Evolutionary conservation across 2,329 filamentous ascomycete species (phyloP), one percentile per base, ranked within the genome.

Genomic region (Colletotrichum agaves): DNA sequence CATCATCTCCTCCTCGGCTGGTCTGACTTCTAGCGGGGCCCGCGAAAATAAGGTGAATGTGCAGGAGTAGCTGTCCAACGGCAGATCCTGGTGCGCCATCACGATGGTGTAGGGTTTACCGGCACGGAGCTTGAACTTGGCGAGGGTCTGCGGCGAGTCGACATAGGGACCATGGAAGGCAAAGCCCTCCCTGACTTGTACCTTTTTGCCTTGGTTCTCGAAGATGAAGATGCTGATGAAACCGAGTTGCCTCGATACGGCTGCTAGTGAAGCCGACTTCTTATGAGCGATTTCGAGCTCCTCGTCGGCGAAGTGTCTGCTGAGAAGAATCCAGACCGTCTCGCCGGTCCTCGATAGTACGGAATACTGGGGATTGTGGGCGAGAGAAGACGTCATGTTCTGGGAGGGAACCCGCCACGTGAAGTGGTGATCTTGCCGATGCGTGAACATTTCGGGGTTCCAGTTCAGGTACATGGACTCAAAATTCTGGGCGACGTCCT

Each of bases 401-500:
- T 79, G 76, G 19, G 85, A 80, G 10, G 87, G 83, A 39, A 88
- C 80, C 2, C 90, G 85, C 96, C 96, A 99, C 2, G 85, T 85
- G 75, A 98, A 97, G 78, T 99, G 96, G 63, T 94, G 89, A 73
- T 99, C 94, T 77, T 97, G 91, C 8, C 94, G 90, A 75, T 92
- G 82, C 2, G 83, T 83, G 79, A 99, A 99, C 0, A 97, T 83
- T 0, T 87, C 86, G 0, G 96, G 94, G 71, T 97, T 98, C 96
- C 96, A 99, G 79, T 98, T 99, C 61, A 99, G 84, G 78, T 98
- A 99, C 72, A 99, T 88, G 17, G 94, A 97, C 76, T 98, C 94
- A 71, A 98, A 99, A 75, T 97, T 90, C 74, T 97, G 94, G 39
- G 93, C 87, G 4, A 98, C 89, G 71, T 94, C 92, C 72, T 97